These are phyloP conservation scores for Cladosporium oxysporum DNA, from an alignment of 2,329 filamentous ascomycete species.

Conservation along the genomic window DNA sequence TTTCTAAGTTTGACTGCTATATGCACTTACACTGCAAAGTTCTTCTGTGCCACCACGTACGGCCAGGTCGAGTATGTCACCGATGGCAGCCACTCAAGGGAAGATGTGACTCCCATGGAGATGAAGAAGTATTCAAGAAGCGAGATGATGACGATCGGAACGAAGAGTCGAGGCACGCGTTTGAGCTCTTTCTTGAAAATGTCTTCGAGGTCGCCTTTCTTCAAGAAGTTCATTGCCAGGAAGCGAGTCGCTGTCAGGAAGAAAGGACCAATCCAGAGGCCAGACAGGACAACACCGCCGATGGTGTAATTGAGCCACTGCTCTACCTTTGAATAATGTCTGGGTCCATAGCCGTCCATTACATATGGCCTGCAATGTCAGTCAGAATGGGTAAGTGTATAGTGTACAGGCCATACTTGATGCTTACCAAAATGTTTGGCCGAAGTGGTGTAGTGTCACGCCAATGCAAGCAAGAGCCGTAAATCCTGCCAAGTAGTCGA, in stretches of 20 bases:
- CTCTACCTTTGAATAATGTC: conserved; percentile 44
- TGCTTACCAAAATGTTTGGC: conserved; percentile 45
- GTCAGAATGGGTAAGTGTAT: neutral
- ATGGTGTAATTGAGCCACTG: conserved; percentile 45
- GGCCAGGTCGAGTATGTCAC: conserved; percentile 53
- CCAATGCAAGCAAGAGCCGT: conserved; percentile 47
- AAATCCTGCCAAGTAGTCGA: conserved; percentile 44
- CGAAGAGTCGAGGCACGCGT: conserved; percentile 49
- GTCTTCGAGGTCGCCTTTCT: conserved; percentile 44
- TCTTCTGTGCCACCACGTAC: conserved; percentile 43
- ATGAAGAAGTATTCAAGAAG: conserved; percentile 51
- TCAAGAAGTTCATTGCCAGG: conserved; percentile 45
- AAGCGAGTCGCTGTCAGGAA: conserved; percentile 53
- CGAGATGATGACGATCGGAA: conserved; percentile 48
- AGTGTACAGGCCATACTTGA: neutral
- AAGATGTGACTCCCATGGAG: conserved; percentile 46
- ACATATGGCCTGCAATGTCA: conserved; percentile 23
- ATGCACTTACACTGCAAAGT: conserved; percentile 40
- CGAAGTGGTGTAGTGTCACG: conserved; percentile 50
- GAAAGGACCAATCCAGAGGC: conserved; percentile 52
- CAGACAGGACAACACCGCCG: conserved; percentile 48
- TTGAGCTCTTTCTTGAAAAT: conserved; percentile 49
- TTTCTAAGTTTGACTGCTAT: no score
- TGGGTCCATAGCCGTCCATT: conserved; percentile 32
- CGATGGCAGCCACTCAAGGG: conserved; percentile 48